Percentiles rank a stretch among this genome's conserved stretches.
Conservation (phyloP, 1,139 yeast genomes). For the Meyerozyma athensensis region DNA sequence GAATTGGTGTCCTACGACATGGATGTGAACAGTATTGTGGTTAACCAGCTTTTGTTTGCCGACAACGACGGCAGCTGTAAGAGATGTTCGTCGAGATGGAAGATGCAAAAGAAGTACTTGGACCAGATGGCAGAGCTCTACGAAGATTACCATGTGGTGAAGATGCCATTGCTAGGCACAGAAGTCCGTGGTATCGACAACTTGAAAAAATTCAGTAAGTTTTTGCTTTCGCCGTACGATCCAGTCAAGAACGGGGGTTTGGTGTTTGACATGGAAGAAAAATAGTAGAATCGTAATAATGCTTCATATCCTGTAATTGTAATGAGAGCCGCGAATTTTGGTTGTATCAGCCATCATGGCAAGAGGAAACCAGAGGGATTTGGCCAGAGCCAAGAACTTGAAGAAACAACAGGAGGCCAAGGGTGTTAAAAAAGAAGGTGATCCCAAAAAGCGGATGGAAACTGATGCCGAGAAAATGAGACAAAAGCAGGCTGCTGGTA, state of each 20-base stretch:
- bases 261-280: conserved; percentile 63
- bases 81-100: conserved; percentile 89
- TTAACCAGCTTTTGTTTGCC: conserved; percentile 87
- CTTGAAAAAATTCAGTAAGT: conserved; percentile 70
- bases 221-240: conserved; percentile 64
- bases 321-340: conserved; percentile 1
- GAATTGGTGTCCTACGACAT: conserved; percentile 90
- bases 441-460: conserved; percentile 80
- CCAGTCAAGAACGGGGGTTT: conserved; percentile 56
- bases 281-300: conserved; percentile 15
- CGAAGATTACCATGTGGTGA: conserved; percentile 90
- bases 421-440: conserved; percentile 70
- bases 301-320: too few relatives aligned
- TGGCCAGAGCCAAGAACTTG: conserved; percentile 82
- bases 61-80: conserved; percentile 72
- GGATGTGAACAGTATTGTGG: conserved; percentile 94
- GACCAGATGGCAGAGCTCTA: conserved; percentile 93
- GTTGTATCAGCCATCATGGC: conserved; percentile 49
- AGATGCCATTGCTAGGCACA: conserved; percentile 89
- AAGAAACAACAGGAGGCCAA: conserved; percentile 72
- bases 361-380: conserved; percentile 94
- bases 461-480: conserved; percentile 85
- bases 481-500: conserved; percentile 79
- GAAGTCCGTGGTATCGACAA: conserved; percentile 92
- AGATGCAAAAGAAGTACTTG: conserved; percentile 91